A percentile compares a stretch with the other conserved stretches of the same genome.
These are phyloP conservation scores for Candida maris DNA, from an alignment of 805 yeast species.

Conservation along the genomic window DNA sequence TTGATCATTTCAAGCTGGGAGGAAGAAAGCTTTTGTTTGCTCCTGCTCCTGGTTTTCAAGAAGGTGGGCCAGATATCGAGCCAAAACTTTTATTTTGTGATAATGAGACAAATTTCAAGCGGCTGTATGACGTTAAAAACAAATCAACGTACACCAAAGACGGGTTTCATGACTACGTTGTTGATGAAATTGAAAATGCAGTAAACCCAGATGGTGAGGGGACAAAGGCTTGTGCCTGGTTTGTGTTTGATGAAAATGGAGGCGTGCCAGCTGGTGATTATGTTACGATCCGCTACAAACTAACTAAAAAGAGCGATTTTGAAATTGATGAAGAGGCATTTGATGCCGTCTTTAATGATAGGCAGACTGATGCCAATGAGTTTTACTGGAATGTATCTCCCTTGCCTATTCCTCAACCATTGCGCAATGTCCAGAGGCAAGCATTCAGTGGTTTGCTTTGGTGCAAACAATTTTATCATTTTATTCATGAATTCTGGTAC, in stretches of 20 bases:
- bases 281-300: slow-evolving; percentile 77
- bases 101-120: slow-evolving; percentile 75
- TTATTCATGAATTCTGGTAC: slow-evolving; percentile 82
- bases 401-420: slow-evolving; percentile 72
- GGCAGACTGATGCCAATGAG: slow-evolving; percentile 87
- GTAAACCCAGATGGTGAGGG: slow-evolving; percentile 71
- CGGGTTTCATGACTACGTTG: slow-evolving; percentile 83
- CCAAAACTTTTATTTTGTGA: slow-evolving; percentile 82
- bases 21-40: slow-evolving; percentile 64
- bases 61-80: slow-evolving; percentile 59
- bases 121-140: slow-evolving; percentile 63
- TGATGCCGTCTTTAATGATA: slow-evolving; percentile 62
- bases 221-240: slow-evolving; percentile 85
- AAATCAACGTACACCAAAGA: slow-evolving; percentile 68
- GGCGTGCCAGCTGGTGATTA: slow-evolving; percentile 85
- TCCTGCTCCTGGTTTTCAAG: slow-evolving; percentile 76
- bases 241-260: slow-evolving; percentile 67
- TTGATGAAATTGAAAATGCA: slow-evolving; percentile 54
- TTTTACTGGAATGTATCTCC: slow-evolving; percentile 89
- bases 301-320: slow-evolving; percentile 34
- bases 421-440: slow-evolving; percentile 83
- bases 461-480: slow-evolving; percentile 89
- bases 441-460: slow-evolving; percentile 92
- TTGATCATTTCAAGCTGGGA: slow-evolving; percentile 71
- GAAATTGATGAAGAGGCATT: slow-evolving; percentile 68